Evolutionary conservation across 2,329 filamentous ascomycete genomes (phyloP).

Genomic region (Ceratocystiopsis minuta): DNA sequence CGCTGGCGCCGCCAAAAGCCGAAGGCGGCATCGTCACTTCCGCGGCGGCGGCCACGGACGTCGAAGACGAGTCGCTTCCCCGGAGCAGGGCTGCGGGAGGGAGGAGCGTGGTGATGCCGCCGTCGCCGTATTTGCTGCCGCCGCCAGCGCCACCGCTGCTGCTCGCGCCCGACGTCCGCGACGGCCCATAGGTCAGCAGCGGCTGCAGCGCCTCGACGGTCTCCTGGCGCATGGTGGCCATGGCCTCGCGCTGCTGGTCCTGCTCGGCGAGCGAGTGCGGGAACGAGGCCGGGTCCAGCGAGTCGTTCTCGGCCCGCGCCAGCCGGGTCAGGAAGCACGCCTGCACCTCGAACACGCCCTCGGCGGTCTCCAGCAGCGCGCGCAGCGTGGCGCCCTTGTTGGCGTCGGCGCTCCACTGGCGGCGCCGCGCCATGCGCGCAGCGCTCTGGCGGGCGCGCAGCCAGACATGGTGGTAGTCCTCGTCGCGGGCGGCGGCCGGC

Average conservation of each 20-base stretch:
- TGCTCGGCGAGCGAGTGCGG: constrained; percentile 3
- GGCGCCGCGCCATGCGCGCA: constrained; percentile 4
- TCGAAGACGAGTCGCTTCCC: too few relatives aligned
- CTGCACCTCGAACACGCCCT: constrained; percentile 6
- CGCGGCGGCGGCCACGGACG: too few relatives aligned
- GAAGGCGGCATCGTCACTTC: too few relatives aligned
- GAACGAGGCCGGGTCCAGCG: constrained; percentile 3
- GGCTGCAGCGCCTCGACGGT: constrained; percentile 6
- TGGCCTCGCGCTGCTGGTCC: neutral
- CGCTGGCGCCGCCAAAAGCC: too few relatives aligned
- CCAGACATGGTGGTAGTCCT: neutral
- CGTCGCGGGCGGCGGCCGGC: neutral
- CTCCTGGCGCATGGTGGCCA: constrained; percentile 5
- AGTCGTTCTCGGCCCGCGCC: constrained; percentile 7
- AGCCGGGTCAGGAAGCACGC: constrained; percentile 5
- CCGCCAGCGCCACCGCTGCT: too few relatives aligned
- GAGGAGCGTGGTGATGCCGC: neutral
- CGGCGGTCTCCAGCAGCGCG: constrained; percentile 3
- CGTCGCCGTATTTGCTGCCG: neutral
- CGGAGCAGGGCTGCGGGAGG: too few relatives aligned
- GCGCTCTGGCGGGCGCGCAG: constrained; percentile 3
- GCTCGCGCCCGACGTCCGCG: too few relatives aligned
- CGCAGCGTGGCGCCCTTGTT: neutral
- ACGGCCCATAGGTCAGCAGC: constrained; percentile 4
- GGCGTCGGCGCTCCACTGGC: neutral